Base-by-base conservation (phyloP, 2,329 filamentous ascomycete species). In the Penicillium sp. region DNA sequence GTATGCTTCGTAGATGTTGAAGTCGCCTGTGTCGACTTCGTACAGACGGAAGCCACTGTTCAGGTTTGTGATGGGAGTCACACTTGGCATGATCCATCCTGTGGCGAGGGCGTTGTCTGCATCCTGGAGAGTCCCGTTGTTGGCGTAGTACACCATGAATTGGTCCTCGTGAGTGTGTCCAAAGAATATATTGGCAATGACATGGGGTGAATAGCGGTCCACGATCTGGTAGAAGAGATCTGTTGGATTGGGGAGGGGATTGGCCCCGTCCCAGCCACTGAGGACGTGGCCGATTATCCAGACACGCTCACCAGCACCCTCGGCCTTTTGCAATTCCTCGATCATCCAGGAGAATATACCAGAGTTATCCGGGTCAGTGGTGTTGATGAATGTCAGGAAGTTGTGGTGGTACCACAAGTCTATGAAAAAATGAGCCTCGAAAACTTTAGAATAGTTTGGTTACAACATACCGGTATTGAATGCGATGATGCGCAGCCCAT, bases 101-200 rank as follows among this genome's bases (percentile, higher is more conserved):
- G 75, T 69, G 6, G 72, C 76, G n/a, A 81, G 62, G 2, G 80
- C 80, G 6, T 73, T 77, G 11, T 64, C 65, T 4, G 67, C 62
- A 41, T 69, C 70, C 38, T 68, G 74, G 0, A 72, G 61, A 0
- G 79, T 81, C 30, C 75, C 79, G 49, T 80, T 80, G 62, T 81
- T 78, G 56, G 78, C 70, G 58, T 82, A 83, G 68, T 79, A 83
- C 26, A 83, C 75, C 70, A 80, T 77, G 38, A 80, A 67, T 56
- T 82, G 74, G 58, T 83, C 80, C 61, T 83, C 79, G 56, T 82
- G 80, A 0, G 78, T 82, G 56, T 83, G 80, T 6, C 80, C 80
- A 58, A 78, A 83, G 70, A 83, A 82, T 26, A 80, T 68, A 50
- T 78, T 79, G 1, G 80, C 79, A 51, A 83, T 81, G 9, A 82